These are phyloP conservation scores for Coniosporium apollinis DNA, from an alignment of 495 filamentous ascomycete genomes.

Conservation along the genomic window DNA sequence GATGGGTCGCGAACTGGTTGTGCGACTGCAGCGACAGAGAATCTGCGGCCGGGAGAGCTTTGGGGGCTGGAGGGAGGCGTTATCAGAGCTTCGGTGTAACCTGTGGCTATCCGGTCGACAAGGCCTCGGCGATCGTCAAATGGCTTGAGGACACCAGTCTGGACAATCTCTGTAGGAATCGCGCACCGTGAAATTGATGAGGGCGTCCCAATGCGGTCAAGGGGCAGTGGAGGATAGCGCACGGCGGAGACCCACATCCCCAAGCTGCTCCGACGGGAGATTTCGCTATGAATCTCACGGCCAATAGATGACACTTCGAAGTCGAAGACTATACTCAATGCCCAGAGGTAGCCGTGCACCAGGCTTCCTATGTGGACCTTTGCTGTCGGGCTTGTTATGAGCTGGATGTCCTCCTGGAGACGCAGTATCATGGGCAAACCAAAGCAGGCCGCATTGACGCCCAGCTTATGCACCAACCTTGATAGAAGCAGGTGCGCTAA, in stretches of 20 bases:
- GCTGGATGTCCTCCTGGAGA: slow-evolving; percentile 67
- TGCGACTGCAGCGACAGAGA: slow-evolving; percentile 32
- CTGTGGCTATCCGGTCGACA: slow-evolving; percentile 51
- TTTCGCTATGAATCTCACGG: slow-evolving; percentile 53
- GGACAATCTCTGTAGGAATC: slow-evolving; percentile 32
- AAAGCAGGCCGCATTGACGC: slow-evolving; percentile 64
- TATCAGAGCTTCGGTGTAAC: slow-evolving; percentile 38
- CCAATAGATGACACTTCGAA: slow-evolving; percentile 52
- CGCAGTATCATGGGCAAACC: slow-evolving; percentile 77
- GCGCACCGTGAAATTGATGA: slow-evolving; percentile 16
- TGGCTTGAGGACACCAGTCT: slow-evolving; percentile 42
- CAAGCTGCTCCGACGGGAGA: slow-evolving; percentile 50
- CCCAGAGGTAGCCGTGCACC: slow-evolving; percentile 76
- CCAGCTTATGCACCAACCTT: slow-evolving; percentile 55
- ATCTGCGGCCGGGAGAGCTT: slow-evolving; percentile 48
- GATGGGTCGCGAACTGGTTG: slow-evolving; percentile 6
- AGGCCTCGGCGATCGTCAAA: slow-evolving; percentile 50
- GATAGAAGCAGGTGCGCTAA: slow-evolving; percentile 59
- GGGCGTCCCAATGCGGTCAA: slow-evolving; percentile 29
- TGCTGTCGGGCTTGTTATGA: slow-evolving; percentile 38
- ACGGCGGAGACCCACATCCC: slow-evolving; percentile 60
- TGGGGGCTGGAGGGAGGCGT: slow-evolving; percentile 54
- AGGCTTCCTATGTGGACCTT: slow-evolving; percentile 69
- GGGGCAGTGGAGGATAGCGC: slow-evolving; percentile 33
- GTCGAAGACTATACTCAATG: slow-evolving; percentile 57